phyloP scores from a whole-genome alignment of 2,329 filamentous ascomycete species.

The Arthrinium phaeospermum region DNA sequence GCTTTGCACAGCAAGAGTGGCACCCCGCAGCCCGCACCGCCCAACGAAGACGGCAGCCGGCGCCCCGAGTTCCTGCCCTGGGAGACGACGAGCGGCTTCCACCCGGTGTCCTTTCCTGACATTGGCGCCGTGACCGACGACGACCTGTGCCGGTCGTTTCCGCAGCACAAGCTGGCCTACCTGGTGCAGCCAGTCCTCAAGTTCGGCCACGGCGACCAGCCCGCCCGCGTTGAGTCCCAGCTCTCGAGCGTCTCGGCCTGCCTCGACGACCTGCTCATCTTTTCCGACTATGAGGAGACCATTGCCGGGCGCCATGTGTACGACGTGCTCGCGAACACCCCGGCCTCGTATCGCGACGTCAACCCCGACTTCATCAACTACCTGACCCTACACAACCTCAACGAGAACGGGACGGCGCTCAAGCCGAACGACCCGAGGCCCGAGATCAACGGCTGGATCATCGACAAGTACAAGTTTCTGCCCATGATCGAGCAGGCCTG shows the following conservation, averaged over 20 bases:
- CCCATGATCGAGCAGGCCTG: slow-evolving; percentile 60
- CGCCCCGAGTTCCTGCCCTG: slow-evolving; percentile 29
- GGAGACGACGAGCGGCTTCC: slow-evolving; percentile 36
- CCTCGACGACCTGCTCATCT: slow-evolving; percentile 52
- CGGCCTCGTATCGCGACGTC: slow-evolving; percentile 43
- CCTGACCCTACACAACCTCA: slow-evolving; percentile 40
- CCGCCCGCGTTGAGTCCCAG: slow-evolving; percentile 50
- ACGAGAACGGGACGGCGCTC: slow-evolving; percentile 11
- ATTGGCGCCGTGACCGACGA: slow-evolving; percentile 26
- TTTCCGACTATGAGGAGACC: slow-evolving; percentile 56
- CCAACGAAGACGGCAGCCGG: slow-evolving; percentile 21
- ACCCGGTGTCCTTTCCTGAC: slow-evolving; percentile 30
- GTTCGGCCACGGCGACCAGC: slow-evolving; percentile 51
- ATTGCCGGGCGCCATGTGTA: slow-evolving; percentile 49
- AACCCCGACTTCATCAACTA: slow-evolving; percentile 47
- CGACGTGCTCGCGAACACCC: slow-evolving; percentile 53
- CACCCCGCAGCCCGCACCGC: neutral
- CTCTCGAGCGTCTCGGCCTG: slow-evolving; percentile 59
- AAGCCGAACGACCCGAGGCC: neutral
- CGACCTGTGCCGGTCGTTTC: slow-evolving; percentile 37
- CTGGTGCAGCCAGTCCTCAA: slow-evolving; percentile 48
- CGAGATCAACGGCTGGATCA: slow-evolving; percentile 51
- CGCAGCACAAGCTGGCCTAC: slow-evolving; percentile 30
- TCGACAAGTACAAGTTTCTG: slow-evolving; percentile 64
- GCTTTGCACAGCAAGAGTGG: neutral